These are phyloP conservation scores for Candida mattraensis DNA, from an alignment of 805 yeast genomes.

Conservation along the genomic window DNA sequence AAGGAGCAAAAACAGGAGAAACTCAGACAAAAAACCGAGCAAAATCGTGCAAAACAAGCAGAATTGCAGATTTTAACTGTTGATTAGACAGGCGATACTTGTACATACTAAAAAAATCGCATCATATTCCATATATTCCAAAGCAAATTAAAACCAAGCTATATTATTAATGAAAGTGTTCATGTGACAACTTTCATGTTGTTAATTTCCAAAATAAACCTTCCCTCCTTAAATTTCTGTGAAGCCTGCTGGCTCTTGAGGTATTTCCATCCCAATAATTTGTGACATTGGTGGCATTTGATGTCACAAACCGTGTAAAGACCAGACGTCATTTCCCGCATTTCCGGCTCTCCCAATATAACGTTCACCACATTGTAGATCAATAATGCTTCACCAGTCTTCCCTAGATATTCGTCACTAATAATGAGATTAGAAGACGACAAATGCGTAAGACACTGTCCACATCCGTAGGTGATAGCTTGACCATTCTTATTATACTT, in stretches of 20 bases:
- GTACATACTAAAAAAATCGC: conserved; percentile 4
- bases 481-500: conserved; percentile 22
- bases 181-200: conserved; percentile 18
- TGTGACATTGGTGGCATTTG: conserved; percentile 53
- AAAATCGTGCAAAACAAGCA: conserved; percentile 14
- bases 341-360: conserved; percentile 21
- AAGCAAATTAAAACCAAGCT: too few species aligned
- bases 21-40: conserved; percentile 20
- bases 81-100: conserved; percentile 9
- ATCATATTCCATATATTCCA: background rate
- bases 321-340: conserved; percentile 57
- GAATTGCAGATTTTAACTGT: conserved; percentile 13
- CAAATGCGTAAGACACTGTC: conserved; percentile 31
- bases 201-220: conserved; percentile 50
- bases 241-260: conserved; percentile 43
- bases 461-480: conserved; percentile 29
- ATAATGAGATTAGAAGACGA: conserved; percentile 31
- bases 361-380: conserved; percentile 43
- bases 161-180: too few species aligned
- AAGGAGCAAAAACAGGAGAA: conserved; percentile 38
- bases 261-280: conserved; percentile 64
- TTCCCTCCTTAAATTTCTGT: conserved; percentile 62
- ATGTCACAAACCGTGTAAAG: conserved; percentile 56
- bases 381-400: conserved; percentile 56
- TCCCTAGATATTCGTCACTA: conserved; percentile 48